Conservation (phyloP, 257 asterid species). For the Salvia hispanica region DNA sequence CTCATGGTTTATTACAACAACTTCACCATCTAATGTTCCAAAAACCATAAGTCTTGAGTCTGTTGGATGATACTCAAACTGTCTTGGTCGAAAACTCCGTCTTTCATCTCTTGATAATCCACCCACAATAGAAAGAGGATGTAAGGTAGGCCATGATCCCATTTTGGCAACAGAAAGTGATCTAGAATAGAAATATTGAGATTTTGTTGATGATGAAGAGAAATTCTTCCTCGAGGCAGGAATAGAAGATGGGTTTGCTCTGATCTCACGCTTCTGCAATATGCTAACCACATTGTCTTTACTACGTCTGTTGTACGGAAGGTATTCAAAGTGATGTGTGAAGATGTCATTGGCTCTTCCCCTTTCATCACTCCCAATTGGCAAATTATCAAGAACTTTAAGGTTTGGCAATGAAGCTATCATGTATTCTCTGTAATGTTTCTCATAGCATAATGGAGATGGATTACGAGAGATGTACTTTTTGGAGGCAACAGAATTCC, state of each 20-base stretch:
- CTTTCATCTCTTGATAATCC: slow-evolving; percentile 57
- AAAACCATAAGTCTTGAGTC: slow-evolving; percentile 93
- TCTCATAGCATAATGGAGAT: slow-evolving; percentile 88
- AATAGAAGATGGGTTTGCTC: slow-evolving; percentile 45
- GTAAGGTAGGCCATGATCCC: slow-evolving; percentile 82
- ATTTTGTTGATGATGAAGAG: slow-evolving; percentile 42
- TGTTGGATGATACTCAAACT: slow-evolving; percentile 93
- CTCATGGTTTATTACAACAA: slow-evolving; percentile 81
- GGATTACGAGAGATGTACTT: slow-evolving; percentile 59
- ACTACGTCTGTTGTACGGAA: slow-evolving; percentile 64
- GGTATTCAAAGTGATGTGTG: slow-evolving; percentile 63
- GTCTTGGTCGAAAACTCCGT: slow-evolving; percentile 82
- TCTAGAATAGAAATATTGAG: slow-evolving; percentile 73
- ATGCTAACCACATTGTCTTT: slow-evolving; percentile 65
- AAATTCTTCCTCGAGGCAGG: slow-evolving; percentile 42
- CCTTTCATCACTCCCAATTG: slow-evolving; percentile 57
- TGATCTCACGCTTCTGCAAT: slow-evolving; percentile 76
- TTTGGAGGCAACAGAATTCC: slow-evolving; percentile 41
- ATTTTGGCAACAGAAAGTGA: slow-evolving; percentile 84
- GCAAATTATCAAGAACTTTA: slow-evolving; percentile 73
- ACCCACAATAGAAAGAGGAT: slow-evolving; percentile 57
- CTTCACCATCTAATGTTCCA: slow-evolving; percentile 95
- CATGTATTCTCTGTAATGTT: slow-evolving; percentile 83
- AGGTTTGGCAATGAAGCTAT: slow-evolving; percentile 72
- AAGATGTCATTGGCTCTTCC: slow-evolving; percentile 61